Percentiles rank a stretch among this genome's conserved stretches.
Evolutionary conservation across 139 green algal genomes (phyloP).

Genomic region (Closterium sp.): DNA sequence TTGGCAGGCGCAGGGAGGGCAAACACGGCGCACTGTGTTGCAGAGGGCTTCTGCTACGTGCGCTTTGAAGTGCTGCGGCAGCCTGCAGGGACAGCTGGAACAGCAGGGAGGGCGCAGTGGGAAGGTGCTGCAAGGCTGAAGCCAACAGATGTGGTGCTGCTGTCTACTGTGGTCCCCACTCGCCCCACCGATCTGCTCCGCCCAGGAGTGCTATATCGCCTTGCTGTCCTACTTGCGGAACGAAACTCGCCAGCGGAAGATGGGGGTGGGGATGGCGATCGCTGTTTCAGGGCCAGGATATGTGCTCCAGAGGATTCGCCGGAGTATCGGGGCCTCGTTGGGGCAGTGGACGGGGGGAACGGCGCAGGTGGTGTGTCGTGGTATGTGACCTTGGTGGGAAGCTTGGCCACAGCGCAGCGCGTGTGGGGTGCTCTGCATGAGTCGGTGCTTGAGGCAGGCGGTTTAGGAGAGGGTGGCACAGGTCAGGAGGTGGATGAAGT

Average conservation of each 20-base stretch:
- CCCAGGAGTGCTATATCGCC: neutral
- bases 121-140: conserved; percentile 4
- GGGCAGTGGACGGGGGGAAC: neutral
- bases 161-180: neutral
- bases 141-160: neutral
- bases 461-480: neutral
- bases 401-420: neutral
- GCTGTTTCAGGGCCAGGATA: neutral
- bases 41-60: too few species aligned
- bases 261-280: neutral
- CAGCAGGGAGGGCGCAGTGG: too few species aligned
- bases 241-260: neutral
- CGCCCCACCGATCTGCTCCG: neutral
- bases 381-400: conserved; percentile 14
- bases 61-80: too few species aligned
- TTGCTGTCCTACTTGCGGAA: neutral
- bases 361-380: neutral
- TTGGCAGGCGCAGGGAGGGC: too few species aligned
- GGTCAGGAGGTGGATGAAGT: neutral
- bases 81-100: too few species aligned
- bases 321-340: neutral
- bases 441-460: neutral
- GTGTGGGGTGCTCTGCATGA: conserved; percentile 25
- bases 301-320: too few species aligned
- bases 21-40: too few species aligned